phyloP scores from a whole-genome alignment of 441 rosid genomes.

The Macaranga tanarius region DNA sequence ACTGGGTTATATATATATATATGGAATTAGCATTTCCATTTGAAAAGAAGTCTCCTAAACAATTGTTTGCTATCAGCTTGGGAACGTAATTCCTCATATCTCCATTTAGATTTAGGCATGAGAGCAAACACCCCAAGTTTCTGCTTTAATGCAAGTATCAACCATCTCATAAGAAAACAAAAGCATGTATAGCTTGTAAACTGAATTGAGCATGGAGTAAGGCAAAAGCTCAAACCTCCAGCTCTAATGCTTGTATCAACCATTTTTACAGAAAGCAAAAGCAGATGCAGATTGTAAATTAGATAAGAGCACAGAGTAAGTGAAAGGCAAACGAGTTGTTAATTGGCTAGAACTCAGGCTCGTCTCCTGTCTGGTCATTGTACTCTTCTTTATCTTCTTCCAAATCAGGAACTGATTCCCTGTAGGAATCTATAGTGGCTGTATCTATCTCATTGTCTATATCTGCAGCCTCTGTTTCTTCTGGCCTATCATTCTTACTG shows the following conservation, averaged over 20 bases:
- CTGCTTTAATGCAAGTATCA: not conserved
- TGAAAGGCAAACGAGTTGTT: not conserved
- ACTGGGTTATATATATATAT: not conserved
- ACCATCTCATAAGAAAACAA: too few relatives aligned
- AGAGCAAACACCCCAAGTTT: not conserved
- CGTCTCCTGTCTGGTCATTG: conserved; percentile 34
- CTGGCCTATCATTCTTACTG: conserved; percentile 2
- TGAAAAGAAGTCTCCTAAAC: not conserved
- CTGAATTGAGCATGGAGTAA: too few relatives aligned
- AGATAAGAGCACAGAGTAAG: not conserved
- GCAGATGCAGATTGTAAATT: not conserved
- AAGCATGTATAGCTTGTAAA: too few relatives aligned
- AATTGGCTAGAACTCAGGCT: conserved; percentile 34
- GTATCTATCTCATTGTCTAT: conserved; percentile 20
- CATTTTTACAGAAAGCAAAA: conserved; percentile 12
- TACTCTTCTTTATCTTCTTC: conserved; percentile 34
- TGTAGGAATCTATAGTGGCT: conserved; percentile 16
- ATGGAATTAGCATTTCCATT: not conserved
- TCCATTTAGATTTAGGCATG: not conserved
- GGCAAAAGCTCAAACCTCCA: too few relatives aligned
- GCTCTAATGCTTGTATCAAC: not conserved
- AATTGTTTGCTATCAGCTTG: not conserved
- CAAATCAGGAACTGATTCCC: conserved; percentile 22
- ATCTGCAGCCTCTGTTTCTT: conserved; percentile 21
- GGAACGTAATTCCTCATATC: not conserved